Evolutionary conservation across 164 flowering plant genomes (phyloP).

Genomic region (Tinospora cordifolia): DNA sequence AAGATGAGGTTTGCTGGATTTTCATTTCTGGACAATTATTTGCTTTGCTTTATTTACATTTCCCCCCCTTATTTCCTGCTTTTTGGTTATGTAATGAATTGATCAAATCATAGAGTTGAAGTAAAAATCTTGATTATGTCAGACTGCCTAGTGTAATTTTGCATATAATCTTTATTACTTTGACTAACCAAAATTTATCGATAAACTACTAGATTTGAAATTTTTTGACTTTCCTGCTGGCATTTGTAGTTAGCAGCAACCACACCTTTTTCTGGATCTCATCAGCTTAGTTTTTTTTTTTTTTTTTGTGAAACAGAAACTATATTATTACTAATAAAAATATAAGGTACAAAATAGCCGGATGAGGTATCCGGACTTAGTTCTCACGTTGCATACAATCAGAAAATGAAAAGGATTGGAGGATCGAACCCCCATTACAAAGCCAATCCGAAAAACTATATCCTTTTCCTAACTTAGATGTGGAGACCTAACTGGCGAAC

Average conservation of each 20-base stretch:
- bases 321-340: no score
- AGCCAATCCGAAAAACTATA: no score
- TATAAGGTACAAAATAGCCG: no score
- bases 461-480: no score
- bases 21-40: background rate
- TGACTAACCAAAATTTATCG: background rate
- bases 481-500: no score
- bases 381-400: no score
- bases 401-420: no score
- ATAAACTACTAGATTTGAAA: background rate
- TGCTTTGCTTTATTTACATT: background rate
- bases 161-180: background rate
- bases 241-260: background rate
- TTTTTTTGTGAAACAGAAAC: no score
- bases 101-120: background rate
- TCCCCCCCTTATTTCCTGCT: background rate
- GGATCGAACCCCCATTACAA: no score
- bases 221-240: background rate
- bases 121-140: background rate
- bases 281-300: no score
- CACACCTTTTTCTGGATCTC: background rate
- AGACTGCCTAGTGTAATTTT: background rate
- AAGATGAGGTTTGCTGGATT: slow-evolving; percentile 57
- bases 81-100: background rate
- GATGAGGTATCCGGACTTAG: no score